Conservation (phyloP, 2,329 filamentous ascomycete genomes). For the Aspergillus sp. region DNA sequence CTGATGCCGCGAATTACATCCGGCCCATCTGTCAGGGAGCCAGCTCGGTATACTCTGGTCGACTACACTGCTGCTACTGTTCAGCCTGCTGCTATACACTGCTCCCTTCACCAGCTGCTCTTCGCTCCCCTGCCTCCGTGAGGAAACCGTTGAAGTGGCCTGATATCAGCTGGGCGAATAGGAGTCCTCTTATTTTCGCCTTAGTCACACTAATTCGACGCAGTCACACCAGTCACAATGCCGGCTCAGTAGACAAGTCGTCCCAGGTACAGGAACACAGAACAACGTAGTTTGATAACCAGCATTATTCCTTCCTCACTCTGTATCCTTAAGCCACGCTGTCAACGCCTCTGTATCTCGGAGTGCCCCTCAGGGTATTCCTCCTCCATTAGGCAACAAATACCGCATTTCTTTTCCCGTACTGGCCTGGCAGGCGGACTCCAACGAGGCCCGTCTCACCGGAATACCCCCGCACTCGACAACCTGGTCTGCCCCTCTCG, state of each 20-base stretch:
- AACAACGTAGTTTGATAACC: too few relatives aligned
- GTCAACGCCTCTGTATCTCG: not conserved
- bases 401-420: constrained; percentile 1
- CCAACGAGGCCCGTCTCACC: not conserved
- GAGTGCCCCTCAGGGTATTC: not conserved
- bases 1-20: constrained; percentile 11
- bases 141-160: constrained; percentile 13
- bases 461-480: constrained; percentile 9
- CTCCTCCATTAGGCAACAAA: not conserved
- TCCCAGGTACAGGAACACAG: too few relatives aligned
- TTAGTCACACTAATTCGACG: constrained; percentile 17
- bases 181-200: constrained; percentile 27
- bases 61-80: not conserved
- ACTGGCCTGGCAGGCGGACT: not conserved
- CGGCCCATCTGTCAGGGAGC: not conserved
- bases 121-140: not conserved
- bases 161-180: constrained; percentile 23
- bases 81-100: not conserved
- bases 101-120: not conserved
- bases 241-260: too few relatives aligned
- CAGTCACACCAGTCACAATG: too few relatives aligned
- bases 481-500: not conserved
- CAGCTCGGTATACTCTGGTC: not conserved
- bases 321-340: too few relatives aligned
- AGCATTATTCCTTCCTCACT: too few relatives aligned